A percentile compares a stretch with the other conserved stretches of the same genome.
These are phyloP conservation scores for Coprinopsis strossmayeri DNA, from an alignment of 768 basidiomycete species.

Conservation along the genomic window DNA sequence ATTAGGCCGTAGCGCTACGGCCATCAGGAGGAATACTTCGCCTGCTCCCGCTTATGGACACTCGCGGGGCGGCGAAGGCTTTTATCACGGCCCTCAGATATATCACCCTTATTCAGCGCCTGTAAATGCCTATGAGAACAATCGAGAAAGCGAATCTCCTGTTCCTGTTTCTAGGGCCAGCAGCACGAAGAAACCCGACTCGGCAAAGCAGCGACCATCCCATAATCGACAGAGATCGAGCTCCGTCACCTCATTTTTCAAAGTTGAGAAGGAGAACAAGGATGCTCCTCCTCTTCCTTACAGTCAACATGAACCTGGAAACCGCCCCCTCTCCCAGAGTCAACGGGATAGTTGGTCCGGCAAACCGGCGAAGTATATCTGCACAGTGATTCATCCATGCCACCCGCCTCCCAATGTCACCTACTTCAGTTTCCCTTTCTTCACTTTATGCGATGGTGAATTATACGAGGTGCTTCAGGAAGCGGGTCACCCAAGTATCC, in stretches of 20 bases:
- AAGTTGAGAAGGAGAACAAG: constrained; percentile 15
- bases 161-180: neutral
- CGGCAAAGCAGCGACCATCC: constrained; percentile 19
- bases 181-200: constrained; percentile 7
- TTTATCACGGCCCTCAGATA: neutral
- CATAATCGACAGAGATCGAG: constrained; percentile 27
- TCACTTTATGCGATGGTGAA: constrained; percentile 56
- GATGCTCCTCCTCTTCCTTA: constrained; percentile 11
- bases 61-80: neutral
- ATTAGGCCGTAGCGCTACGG: neutral
- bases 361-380: constrained; percentile 54
- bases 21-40: neutral
- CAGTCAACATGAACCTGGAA: constrained; percentile 10
- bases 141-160: constrained; percentile 4
- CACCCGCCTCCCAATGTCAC: constrained; percentile 54
- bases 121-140: constrained; percentile 10
- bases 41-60: neutral
- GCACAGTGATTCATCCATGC: constrained; percentile 64
- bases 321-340: constrained; percentile 19
- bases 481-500: constrained; percentile 71
- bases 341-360: constrained; percentile 37
- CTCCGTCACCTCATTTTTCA: constrained; percentile 29
- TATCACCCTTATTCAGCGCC: constrained; percentile 8
- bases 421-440: constrained; percentile 75
- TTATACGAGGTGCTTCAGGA: constrained; percentile 66